Evolutionary conservation across 768 basidiomycete genomes (phyloP).

Genomic region (Trametes villosa): DNA sequence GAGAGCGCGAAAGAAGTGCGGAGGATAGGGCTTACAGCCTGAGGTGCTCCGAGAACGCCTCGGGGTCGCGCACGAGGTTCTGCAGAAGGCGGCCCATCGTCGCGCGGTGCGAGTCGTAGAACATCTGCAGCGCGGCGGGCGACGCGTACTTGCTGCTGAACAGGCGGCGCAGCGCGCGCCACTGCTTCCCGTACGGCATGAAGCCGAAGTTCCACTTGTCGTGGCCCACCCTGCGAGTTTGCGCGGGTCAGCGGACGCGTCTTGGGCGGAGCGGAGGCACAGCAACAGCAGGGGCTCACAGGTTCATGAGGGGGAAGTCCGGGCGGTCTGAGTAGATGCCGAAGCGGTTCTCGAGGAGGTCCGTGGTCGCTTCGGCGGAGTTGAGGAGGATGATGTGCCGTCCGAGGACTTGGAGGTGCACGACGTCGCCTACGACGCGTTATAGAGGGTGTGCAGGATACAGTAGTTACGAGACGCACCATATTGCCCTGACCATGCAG

Average conservation of each 20-base stretch:
- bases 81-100: neutral
- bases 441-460: neutral
- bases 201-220: constrained; percentile 12
- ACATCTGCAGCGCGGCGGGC: neutral
- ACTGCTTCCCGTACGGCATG: constrained; percentile 13
- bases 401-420: constrained; percentile 3
- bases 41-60: constrained; percentile 6
- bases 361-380: constrained; percentile 27
- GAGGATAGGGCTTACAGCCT: neutral
- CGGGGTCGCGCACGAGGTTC: constrained; percentile 9
- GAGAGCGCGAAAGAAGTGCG: neutral
- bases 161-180: constrained; percentile 1
- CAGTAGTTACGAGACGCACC: constrained; percentile 18
- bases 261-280: neutral
- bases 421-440: constrained; percentile 8
- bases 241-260: too few species aligned
- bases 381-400: constrained; percentile 29
- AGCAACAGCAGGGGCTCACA: constrained; percentile 18
- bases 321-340: constrained; percentile 34
- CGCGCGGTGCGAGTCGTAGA: constrained; percentile 4
- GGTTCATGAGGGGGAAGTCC: constrained; percentile 26
- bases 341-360: constrained; percentile 34
- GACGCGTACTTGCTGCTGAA: constrained; percentile 8
- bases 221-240: constrained; percentile 11
- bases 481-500: constrained; percentile 10